Percentiles rank a stretch among this genome's conserved stretches.
Conservation (phyloP, 305 asterid genomes). For the Monarda citriodora region DNA sequence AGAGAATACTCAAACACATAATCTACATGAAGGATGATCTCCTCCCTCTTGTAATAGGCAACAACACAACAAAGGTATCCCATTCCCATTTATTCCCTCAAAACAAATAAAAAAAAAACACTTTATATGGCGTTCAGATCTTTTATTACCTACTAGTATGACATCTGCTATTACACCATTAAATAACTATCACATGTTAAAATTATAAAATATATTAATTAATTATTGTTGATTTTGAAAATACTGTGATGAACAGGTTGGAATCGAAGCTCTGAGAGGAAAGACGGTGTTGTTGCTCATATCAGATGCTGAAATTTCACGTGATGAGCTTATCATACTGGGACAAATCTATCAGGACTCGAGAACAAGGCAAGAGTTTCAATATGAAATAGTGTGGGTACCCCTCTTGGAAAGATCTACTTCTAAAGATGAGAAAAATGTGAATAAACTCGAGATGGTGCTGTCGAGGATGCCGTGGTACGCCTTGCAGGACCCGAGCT, state of each 20-base stretch:
- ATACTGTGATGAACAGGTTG: constrained; percentile 48
- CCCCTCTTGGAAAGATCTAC: constrained; percentile 49
- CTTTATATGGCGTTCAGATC: no score
- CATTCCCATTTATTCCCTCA: no score
- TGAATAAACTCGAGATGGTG: constrained; percentile 37
- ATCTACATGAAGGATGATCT: constrained; percentile 55
- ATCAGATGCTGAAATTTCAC: constrained; percentile 67
- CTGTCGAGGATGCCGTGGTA: constrained; percentile 81
- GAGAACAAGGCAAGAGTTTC: constrained; percentile 38
- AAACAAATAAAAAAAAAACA: no score
- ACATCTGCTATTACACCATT: no score
- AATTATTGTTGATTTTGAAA: no score
- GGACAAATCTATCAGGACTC: constrained; percentile 47
- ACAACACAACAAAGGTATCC: constrained; percentile 45
- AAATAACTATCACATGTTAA: no score
- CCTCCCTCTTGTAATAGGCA: constrained; percentile 59
- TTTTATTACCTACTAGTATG: no score
- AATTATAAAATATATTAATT: no score
- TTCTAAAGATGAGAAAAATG: constrained; percentile 35
- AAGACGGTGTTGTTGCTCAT: constrained; percentile 73
- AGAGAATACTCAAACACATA: constrained; percentile 53
- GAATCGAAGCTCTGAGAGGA: constrained; percentile 56
- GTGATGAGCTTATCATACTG: constrained; percentile 66
- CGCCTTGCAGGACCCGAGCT: constrained; percentile 58
- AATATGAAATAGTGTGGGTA: constrained; percentile 86